These are phyloP conservation scores for Neurospora sublineolata DNA, from an alignment of 495 filamentous ascomycete genomes.

Conservation along the genomic window DNA sequence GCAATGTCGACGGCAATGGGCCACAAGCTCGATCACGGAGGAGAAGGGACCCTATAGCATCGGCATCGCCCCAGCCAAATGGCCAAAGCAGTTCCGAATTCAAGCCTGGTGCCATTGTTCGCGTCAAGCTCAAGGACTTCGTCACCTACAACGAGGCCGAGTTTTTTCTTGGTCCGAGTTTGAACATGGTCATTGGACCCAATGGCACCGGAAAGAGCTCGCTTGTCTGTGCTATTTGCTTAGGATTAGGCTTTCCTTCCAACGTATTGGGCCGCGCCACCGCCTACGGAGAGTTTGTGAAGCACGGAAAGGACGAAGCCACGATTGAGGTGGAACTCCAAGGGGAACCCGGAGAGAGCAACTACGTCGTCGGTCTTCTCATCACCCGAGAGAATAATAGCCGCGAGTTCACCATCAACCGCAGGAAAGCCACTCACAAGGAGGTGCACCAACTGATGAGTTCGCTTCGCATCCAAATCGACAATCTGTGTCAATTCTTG, in stretches of 20 bases:
- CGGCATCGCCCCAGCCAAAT: not conserved
- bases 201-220: slow-evolving; percentile 98
- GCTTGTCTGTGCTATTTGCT: slow-evolving; percentile 90
- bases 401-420: slow-evolving; percentile 60
- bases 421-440: slow-evolving; percentile 42
- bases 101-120: slow-evolving; percentile 80
- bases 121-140: slow-evolving; percentile 81
- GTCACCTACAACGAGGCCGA: slow-evolving; percentile 89
- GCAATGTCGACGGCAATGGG: not conserved
- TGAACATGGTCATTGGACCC: slow-evolving; percentile 98
- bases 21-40: not conserved
- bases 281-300: slow-evolving; percentile 80
- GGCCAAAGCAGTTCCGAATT: slow-evolving; percentile 18
- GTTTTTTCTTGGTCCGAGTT: slow-evolving; percentile 76
- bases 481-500: slow-evolving; percentile 95
- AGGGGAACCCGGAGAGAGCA: slow-evolving; percentile 40
- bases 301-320: slow-evolving; percentile 69
- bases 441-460: slow-evolving; percentile 52
- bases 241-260: slow-evolving; percentile 78
- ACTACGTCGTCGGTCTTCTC: slow-evolving; percentile 60
- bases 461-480: slow-evolving; percentile 77
- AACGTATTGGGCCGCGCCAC: slow-evolving; percentile 80
- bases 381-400: slow-evolving; percentile 78
- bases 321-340: slow-evolving; percentile 82
- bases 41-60: not conserved